Conservation (phyloP, 2,329 filamentous ascomycete genomes). For the Hypoxylon rubiginosum region DNA sequence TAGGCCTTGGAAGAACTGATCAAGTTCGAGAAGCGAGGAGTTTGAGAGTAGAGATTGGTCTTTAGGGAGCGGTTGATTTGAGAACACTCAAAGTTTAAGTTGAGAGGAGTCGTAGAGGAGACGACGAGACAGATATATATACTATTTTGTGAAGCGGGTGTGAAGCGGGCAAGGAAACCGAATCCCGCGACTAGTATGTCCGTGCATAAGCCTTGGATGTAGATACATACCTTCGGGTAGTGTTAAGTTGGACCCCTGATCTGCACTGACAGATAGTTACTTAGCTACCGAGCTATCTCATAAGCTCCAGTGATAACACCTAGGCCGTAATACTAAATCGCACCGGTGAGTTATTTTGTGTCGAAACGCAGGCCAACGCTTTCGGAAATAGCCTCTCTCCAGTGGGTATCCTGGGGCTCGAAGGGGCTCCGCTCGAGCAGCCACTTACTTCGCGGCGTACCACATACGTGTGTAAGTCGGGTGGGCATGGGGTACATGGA, state of each 20-base stretch:
- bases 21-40: slow-evolving; percentile 6
- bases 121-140: slow-evolving; percentile 36
- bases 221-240: not conserved
- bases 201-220: slow-evolving; percentile 3
- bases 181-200: slow-evolving; percentile 7
- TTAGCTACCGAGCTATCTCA: not conserved
- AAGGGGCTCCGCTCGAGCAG: slow-evolving; percentile 29
- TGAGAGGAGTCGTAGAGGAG: slow-evolving; percentile 15
- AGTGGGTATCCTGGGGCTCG: slow-evolving; percentile 13
- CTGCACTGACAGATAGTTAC: slow-evolving; percentile 5
- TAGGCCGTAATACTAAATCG: slow-evolving; percentile 25
- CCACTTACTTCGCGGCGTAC: slow-evolving; percentile 26
- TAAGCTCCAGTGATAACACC: slow-evolving; percentile 31
- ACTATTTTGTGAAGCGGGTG: slow-evolving; percentile 13
- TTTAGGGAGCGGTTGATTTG: slow-evolving; percentile 22
- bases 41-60: slow-evolving; percentile 32
- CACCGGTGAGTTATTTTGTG: slow-evolving; percentile 41
- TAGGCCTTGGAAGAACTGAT: slow-evolving; percentile 12
- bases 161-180: slow-evolving; percentile 31
- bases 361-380: slow-evolving; percentile 35
- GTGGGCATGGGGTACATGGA: slow-evolving; percentile 9
- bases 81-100: slow-evolving; percentile 22
- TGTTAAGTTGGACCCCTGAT: slow-evolving; percentile 32
- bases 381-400: slow-evolving; percentile 31
- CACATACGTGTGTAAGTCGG: slow-evolving; percentile 21